phyloP scores from a whole-genome alignment of 495 filamentous ascomycete species.

The Tuber indicum region DNA sequence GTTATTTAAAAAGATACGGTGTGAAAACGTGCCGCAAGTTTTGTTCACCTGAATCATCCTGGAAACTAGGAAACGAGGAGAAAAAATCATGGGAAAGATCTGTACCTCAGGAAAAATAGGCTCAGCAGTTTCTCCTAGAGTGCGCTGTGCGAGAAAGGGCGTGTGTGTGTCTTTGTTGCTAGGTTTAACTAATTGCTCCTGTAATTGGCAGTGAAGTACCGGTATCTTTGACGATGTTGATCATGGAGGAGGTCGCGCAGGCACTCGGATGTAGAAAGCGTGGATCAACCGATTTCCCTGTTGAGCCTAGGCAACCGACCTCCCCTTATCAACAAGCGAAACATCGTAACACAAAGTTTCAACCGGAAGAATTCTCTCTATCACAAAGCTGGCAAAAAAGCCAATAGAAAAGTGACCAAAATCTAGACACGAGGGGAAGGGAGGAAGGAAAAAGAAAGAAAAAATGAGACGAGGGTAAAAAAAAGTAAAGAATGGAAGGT shows the following conservation, averaged over 20 bases:
- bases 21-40: neutral
- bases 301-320: neutral
- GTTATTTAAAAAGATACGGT: neutral
- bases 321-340: neutral
- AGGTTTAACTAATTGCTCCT: neutral
- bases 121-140: neutral
- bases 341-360: neutral
- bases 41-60: neutral
- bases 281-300: neutral
- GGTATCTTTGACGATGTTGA: neutral
- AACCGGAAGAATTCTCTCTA: constrained; percentile 24
- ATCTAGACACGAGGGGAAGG: neutral
- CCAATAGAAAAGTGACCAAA: constrained; percentile 5
- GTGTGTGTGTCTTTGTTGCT: neutral
- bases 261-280: neutral
- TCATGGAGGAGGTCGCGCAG: neutral
- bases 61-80: neutral
- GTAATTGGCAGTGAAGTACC: neutral
- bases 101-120: neutral
- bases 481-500: neutral
- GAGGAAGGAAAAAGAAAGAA: neutral
- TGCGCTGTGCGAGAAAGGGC: neutral
- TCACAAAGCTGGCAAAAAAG: constrained; percentile 15
- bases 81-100: neutral
- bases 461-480: neutral